Percentiles rank a stretch among this genome's conserved stretches.
phyloP scores from a whole-genome alignment of 352 stramenopile species.

The Globisporangium cederbergense region DNA sequence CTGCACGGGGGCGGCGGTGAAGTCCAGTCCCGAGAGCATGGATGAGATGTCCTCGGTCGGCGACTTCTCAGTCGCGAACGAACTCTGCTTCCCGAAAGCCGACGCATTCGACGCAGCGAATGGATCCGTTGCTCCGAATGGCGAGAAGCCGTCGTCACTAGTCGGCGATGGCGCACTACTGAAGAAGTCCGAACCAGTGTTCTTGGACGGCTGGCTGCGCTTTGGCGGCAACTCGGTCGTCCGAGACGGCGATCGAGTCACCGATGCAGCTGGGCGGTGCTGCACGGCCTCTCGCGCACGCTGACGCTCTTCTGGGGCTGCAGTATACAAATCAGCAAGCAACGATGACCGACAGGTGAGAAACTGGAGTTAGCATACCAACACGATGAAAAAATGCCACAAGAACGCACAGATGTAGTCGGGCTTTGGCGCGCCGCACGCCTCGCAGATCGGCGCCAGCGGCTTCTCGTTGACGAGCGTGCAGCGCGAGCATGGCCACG shows the following conservation, averaged over 20 bases:
- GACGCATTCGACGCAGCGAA: constrained; percentile 12
- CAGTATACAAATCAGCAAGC: not conserved
- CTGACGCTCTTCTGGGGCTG: constrained; percentile 42
- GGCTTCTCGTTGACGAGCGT: constrained; percentile 81
- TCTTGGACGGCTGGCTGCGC: constrained; percentile 6
- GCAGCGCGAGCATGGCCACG: constrained; percentile 69
- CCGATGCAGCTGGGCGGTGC: constrained; percentile 14
- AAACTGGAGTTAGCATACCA: not conserved
- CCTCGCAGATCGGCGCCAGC: constrained; percentile 68
- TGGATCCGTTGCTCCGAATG: constrained; percentile 15
- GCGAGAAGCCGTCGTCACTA: constrained; percentile 10
- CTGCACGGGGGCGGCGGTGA: constrained; percentile 45
- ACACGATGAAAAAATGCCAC: not conserved
- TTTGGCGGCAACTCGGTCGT: constrained; percentile 11
- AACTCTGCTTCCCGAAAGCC: constrained; percentile 2
- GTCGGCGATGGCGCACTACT: not conserved
- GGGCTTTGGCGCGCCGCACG: constrained; percentile 60
- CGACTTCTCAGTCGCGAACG: constrained; percentile 12
- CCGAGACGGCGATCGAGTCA: constrained; percentile 7
- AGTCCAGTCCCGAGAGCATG: constrained; percentile 77
- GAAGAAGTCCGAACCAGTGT: constrained; percentile 6
- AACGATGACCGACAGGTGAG: not conserved
- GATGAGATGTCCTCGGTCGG: constrained; percentile 57
- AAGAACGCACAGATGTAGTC: constrained; percentile 49
- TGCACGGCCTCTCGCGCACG: constrained; percentile 46